Percentiles rank a stretch among this genome's conserved stretches.
These are phyloP conservation scores for Aspergillus awamori DNA, from an alignment of 2,329 filamentous ascomycete species.

Conservation along the genomic window DNA sequence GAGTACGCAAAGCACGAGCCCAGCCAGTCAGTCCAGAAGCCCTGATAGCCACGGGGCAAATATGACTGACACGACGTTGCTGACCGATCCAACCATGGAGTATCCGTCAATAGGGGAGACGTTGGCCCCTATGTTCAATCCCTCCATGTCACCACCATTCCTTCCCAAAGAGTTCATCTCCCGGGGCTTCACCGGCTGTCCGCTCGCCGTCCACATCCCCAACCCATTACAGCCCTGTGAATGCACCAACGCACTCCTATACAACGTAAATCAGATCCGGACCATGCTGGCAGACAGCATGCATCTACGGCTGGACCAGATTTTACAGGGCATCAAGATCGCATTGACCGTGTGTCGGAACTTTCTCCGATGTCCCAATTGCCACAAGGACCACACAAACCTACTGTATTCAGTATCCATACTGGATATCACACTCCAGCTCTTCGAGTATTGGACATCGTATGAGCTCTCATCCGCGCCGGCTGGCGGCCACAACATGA, in stretches of 20 bases:
- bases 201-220: conserved; percentile 33
- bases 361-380: conserved; percentile 35
- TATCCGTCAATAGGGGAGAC: conserved; percentile 14
- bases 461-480: conserved; percentile 23
- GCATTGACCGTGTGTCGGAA: conserved; percentile 34
- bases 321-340: conserved; percentile 34
- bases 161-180: conserved; percentile 33
- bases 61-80: conserved; percentile 14
- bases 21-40: conserved; percentile 29
- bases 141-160: conserved; percentile 37
- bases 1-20: conserved; percentile 14
- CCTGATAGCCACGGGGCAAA: conserved; percentile 26
- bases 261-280: conserved; percentile 37
- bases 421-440: conserved; percentile 34
- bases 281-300: conserved; percentile 30
- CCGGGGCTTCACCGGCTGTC: conserved; percentile 30
- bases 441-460: conserved; percentile 37
- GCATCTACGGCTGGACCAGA: conserved; percentile 36
- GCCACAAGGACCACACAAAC: conserved; percentile 34
- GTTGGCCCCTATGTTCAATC: conserved; percentile 24
- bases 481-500: conserved; percentile 17
- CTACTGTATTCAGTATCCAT: conserved; percentile 34
- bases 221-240: conserved; percentile 31
- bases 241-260: conserved; percentile 34
- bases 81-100: conserved; percentile 15